Base-by-base conservation (phyloP, 2,329 filamentous ascomycete species). In the Monilinia vaccinii-corymbosi region DNA sequence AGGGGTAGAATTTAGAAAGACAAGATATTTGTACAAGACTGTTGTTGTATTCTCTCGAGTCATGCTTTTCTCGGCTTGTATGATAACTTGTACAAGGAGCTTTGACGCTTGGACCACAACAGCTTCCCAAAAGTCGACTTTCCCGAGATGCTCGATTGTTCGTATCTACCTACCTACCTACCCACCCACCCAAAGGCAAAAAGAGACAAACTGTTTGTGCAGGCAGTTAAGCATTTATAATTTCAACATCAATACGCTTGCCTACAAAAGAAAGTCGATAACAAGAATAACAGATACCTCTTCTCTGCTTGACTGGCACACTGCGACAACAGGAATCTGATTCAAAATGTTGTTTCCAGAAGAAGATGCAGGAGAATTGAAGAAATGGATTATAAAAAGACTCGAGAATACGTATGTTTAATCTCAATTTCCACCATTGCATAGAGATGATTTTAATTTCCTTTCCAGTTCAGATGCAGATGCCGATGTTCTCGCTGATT, bases 401-500 rank as follows among this genome's bases (percentile, higher is more conserved):
- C 81, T 92, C 57, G 87, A 89, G 71, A 84, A 87, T 70, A 88
- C 86, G 86, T 89, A 74, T 58, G 85, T 63, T 21, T 21, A 53
- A 42, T 31, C 38, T n/a, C 53, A 61, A 48, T 28, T 38, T 48
- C 10, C 76, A 61, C 46, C 49, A 45, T 36, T 47, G 46, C 32
- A n/a, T 52, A 32, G 16, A 34, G 21, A 14, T 52, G 18, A 25
- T 36, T 36, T 36, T 60, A 50, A 60, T 38, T 21, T 58, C 23
- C 14, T 28, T 42, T 47, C 10, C 64, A 90, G 88, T 57, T 89
- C 87, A 32, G 88, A 92, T 69, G 88, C 88, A 55, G 89, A 94
- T 71, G 82, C 86, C 36, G 89, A 91, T 69, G 88, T 93, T 6
- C 83, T 94, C 3, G 89, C 88, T 50, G 89, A 94, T 68, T 94